A percentile compares a stretch with the other conserved stretches of the same genome.
Evolutionary conservation across 2,329 filamentous ascomycete genomes (phyloP).

Genomic region (Botrytis pseudocinerea): DNA sequence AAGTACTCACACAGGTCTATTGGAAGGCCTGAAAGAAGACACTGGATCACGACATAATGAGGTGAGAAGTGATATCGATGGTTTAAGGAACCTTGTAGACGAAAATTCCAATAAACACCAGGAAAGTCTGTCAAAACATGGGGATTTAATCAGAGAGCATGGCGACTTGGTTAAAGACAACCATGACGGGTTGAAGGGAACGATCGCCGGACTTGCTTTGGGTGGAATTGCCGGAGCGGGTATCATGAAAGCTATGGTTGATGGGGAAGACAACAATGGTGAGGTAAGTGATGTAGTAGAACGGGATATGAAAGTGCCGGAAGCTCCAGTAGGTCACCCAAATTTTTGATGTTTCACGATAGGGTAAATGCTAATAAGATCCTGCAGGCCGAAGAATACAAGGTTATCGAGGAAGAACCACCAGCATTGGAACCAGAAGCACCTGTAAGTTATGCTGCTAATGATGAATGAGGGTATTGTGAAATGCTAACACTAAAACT

Average conservation of each 20-base stretch:
- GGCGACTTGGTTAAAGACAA: constrained; percentile 32
- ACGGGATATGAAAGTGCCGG: neutral
- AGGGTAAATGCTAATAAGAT: neutral
- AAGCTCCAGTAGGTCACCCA: neutral
- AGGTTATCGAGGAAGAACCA: neutral
- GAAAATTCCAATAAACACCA: constrained; percentile 27
- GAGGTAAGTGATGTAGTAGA: neutral
- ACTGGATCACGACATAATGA: constrained; percentile 26
- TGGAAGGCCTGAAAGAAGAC: constrained; percentile 29
- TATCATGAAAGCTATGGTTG: neutral
- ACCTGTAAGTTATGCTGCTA: neutral
- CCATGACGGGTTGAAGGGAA: constrained; percentile 31
- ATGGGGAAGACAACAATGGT: neutral
- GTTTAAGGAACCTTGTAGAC: constrained; percentile 32
- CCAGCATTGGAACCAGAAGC: neutral
- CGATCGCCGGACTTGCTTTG: constrained; percentile 30
- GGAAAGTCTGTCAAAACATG: constrained; percentile 28
- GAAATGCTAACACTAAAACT: neutral
- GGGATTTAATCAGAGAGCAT: constrained; percentile 28
- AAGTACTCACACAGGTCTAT: constrained; percentile 27
- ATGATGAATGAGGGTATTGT: rapidly evolving
- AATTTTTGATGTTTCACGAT: neutral
- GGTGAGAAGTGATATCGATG: constrained; percentile 30
- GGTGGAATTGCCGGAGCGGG: constrained; percentile 29
- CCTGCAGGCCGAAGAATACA: neutral